Evolutionary conservation across 192 early-diverging fungal genomes (phyloP).

Genomic region (Phycomyces blakesleeanus): DNA sequence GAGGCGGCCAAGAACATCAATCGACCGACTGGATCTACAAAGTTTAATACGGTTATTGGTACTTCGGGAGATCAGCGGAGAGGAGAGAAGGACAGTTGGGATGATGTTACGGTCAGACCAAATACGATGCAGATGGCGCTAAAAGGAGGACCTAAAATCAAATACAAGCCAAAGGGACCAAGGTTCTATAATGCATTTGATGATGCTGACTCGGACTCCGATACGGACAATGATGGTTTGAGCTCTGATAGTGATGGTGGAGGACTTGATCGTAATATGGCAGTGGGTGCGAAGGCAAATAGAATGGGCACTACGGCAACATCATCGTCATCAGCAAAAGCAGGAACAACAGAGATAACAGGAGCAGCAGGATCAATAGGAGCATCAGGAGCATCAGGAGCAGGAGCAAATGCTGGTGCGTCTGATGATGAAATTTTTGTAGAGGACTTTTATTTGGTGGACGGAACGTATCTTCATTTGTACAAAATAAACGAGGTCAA

Average conservation of each 20-base stretch:
- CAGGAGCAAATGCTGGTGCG: no score
- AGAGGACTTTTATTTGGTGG: not conserved
- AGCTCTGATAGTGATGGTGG: not conserved
- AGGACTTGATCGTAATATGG: not conserved
- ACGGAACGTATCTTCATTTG: not conserved
- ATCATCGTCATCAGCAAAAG: no score
- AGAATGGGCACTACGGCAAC: no score
- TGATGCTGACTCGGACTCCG: not conserved
- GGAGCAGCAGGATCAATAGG: no score
- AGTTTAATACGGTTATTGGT: not conserved
- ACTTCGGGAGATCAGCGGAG: not conserved
- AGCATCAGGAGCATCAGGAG: no score
- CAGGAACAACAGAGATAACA: no score
- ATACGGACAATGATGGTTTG: not conserved
- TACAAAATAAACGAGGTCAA: not conserved
- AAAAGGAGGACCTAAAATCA: not conserved
- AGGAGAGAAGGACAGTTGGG: conserved; percentile 4
- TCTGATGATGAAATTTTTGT: not conserved
- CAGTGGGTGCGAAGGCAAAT: no score
- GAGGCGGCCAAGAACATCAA: not conserved
- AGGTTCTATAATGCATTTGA: not conserved
- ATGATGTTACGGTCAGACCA: not conserved
- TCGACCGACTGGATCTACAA: not conserved
- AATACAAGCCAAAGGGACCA: not conserved
- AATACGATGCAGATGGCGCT: conserved; percentile 13